Percentiles rank a stretch among this genome's conserved stretches.
Evolutionary conservation across 768 basidiomycete genomes (phyloP).

Genomic region (Rhodotorula toruloides): DNA sequence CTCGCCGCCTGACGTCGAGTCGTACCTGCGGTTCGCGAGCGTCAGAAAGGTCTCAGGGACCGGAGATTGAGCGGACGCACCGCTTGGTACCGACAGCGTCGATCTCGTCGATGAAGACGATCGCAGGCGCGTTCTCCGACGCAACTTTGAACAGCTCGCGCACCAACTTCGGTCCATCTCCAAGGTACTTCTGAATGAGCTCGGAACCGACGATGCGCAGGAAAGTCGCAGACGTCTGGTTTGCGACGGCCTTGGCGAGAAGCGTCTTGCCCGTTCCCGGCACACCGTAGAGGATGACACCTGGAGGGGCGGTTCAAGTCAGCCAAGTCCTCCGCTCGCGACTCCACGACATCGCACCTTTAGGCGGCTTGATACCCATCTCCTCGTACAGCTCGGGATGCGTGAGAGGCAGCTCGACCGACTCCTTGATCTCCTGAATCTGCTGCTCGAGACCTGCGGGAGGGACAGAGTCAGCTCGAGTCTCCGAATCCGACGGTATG

Average conservation of each 20-base stretch:
- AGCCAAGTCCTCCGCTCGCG: background rate
- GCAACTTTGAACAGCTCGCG: slow-evolving; percentile 95
- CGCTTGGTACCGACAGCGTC: slow-evolving; percentile 98
- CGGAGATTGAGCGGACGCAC: slow-evolving; percentile 49
- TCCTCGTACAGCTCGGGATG: slow-evolving; percentile 98
- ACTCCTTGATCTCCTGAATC: slow-evolving; percentile 99
- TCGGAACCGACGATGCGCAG: slow-evolving; percentile 95
- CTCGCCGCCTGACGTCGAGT: slow-evolving; percentile 96
- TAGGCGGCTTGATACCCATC: slow-evolving; percentile 99
- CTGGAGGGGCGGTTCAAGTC: slow-evolving; percentile 3
- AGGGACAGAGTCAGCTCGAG: too few species aligned
- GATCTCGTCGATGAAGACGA: slow-evolving; percentile 99
- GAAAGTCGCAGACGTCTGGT: slow-evolving; percentile 97
- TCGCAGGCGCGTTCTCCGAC: slow-evolving; percentile 95
- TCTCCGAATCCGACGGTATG: background rate
- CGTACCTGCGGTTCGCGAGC: slow-evolving; percentile 59
- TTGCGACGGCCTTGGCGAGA: slow-evolving; percentile 93
- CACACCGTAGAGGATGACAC: slow-evolving; percentile 97
- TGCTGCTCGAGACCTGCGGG: slow-evolving; percentile 68
- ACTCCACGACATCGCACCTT: slow-evolving; percentile 50
- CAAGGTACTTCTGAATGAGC: slow-evolving; percentile 98
- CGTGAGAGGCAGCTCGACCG: slow-evolving; percentile 92
- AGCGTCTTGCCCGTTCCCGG: slow-evolving; percentile 98
- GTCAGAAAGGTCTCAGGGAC: background rate
- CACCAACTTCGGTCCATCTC: slow-evolving; percentile 96